Percentiles rank a stretch among this genome's conserved stretches.
These are phyloP conservation scores for Keithomyces neogunnii DNA, from an alignment of 2,329 filamentous ascomycete genomes.

Conservation along the genomic window DNA sequence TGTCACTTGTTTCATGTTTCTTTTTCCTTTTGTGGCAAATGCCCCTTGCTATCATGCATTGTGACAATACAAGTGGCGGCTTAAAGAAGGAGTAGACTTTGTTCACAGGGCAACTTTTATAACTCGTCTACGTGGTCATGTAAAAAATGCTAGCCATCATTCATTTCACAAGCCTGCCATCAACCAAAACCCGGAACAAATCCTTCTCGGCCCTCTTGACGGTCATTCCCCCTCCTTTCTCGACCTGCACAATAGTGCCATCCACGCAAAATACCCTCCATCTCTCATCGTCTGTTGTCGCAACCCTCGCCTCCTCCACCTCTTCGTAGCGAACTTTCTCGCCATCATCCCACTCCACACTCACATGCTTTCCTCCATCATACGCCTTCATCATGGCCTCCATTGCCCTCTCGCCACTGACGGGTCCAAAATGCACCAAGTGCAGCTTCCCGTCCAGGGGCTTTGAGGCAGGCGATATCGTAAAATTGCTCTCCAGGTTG, in stretches of 20 bases:
- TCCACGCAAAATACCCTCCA: conserved; percentile 92
- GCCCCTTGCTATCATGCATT: neutral
- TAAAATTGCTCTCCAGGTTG: conserved; percentile 72
- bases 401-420: conserved; percentile 60
- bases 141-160: neutral
- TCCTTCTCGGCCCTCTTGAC: conserved; percentile 41
- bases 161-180: conserved; percentile 15
- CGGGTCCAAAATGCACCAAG: conserved; percentile 66
- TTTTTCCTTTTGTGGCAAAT: too few species aligned
- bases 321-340: conserved; percentile 64
- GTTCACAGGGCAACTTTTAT: too few species aligned
- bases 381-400: conserved; percentile 64
- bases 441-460: conserved; percentile 64
- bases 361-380: conserved; percentile 46
- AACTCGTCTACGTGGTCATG: too few species aligned
- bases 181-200: conserved; percentile 37
- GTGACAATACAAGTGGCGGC: too few species aligned
- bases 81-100: too few species aligned
- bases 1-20: neutral
- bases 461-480: conserved; percentile 64
- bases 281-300: conserved; percentile 44
- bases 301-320: conserved; percentile 58
- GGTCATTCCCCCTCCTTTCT: conserved; percentile 61
- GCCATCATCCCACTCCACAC: conserved; percentile 40
- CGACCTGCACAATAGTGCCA: conserved; percentile 73